Percentiles rank a stretch among this genome's conserved stretches.
Conservation (phyloP, 345 rosid species). For the Populus nigra region DNA sequence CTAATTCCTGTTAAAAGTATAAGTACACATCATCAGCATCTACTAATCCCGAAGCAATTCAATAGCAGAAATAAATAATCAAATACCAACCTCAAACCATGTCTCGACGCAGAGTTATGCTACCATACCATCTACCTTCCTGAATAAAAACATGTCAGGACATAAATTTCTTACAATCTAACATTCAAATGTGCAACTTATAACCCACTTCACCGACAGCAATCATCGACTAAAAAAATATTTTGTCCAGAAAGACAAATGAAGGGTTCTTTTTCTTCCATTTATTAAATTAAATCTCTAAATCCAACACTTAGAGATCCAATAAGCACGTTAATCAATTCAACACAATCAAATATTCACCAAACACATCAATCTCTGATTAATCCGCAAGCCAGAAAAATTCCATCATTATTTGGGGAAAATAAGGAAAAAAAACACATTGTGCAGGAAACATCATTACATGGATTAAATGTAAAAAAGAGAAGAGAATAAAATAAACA, state of each 20-base stretch:
- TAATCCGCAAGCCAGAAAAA: background rate
- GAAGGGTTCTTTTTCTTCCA: background rate
- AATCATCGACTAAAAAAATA: background rate
- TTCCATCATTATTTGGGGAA: background rate
- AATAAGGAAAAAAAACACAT: background rate
- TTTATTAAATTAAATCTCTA: background rate
- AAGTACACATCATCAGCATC: background rate
- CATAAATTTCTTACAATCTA: background rate
- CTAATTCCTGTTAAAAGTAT: slow-evolving; percentile 12
- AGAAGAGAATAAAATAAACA: background rate
- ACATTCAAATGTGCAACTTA: background rate
- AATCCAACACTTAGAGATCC: background rate
- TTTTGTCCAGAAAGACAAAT: background rate
- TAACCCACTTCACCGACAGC: too few relatives aligned
- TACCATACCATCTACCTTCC: background rate
- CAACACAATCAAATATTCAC: background rate
- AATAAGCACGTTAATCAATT: background rate
- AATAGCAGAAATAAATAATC: background rate
- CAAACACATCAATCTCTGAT: background rate
- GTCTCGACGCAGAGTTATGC: background rate
- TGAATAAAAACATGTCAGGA: background rate
- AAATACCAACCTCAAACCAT: slow-evolving; percentile 6
- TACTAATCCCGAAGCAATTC: background rate
- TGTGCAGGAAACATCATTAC: background rate
- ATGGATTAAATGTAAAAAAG: background rate